These are phyloP conservation scores for Physcomitrellopsis africana DNA, from an alignment of 225 moss, liverwort and hornwort species.

Conservation along the genomic window DNA sequence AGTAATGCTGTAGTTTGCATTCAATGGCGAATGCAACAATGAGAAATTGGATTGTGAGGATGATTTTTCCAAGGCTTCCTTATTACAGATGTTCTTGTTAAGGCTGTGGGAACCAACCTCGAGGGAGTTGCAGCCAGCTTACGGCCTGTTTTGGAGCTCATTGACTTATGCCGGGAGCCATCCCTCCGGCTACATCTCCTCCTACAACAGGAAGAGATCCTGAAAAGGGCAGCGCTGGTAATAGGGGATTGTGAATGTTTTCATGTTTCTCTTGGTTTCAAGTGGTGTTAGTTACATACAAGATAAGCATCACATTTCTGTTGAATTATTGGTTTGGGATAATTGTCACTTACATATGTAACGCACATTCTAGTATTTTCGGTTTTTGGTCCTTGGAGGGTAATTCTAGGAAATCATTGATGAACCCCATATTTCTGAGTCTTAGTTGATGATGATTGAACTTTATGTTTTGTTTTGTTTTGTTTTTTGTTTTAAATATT, in stretches of 20 bases:
- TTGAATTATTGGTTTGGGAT: neutral
- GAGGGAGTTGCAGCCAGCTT: constrained; percentile 48
- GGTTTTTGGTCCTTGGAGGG: neutral
- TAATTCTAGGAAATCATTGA: neutral
- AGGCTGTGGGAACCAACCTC: constrained; percentile 37
- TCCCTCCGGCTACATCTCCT: constrained; percentile 44
- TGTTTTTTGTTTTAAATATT: too few relatives aligned
- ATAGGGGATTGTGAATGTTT: constrained; percentile 8
- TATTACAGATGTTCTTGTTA: constrained; percentile 38
- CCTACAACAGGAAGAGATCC: constrained; percentile 51
- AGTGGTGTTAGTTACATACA: neutral
- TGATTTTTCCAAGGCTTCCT: neutral
- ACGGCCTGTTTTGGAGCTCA: constrained; percentile 37
- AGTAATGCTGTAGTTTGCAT: neutral
- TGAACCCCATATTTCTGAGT: neutral
- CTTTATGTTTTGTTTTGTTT: neutral
- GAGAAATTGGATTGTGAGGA: neutral
- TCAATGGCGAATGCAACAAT: neutral
- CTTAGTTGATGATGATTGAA: neutral
- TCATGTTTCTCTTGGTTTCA: constrained; percentile 3
- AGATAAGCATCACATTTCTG: neutral
- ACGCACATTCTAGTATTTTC: neutral
- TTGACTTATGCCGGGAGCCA: constrained; percentile 47
- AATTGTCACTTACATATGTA: neutral
- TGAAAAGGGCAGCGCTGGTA: constrained; percentile 49